phyloP scores from a whole-genome alignment of 768 basidiomycete species.

The Lepiota subincarnata region DNA sequence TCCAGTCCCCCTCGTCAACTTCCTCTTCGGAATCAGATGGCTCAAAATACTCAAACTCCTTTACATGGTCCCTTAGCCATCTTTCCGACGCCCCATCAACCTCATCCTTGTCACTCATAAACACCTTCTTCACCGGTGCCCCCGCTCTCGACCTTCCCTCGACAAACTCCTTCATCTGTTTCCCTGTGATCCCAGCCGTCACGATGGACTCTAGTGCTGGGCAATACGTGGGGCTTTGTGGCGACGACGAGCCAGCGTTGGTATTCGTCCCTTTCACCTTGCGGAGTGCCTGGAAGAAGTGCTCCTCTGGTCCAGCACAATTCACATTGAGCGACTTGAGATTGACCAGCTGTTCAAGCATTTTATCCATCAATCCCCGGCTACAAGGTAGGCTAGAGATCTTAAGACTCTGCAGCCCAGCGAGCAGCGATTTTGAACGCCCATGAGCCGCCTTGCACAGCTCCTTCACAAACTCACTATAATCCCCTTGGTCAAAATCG shows the following conservation, averaged over 20 bases:
- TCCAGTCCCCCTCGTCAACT: conserved; percentile 9
- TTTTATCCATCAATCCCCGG: conserved; percentile 22
- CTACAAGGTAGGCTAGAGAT: conserved; percentile 47
- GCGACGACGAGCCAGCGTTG: not conserved
- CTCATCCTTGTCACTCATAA: conserved; percentile 43
- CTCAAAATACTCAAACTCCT: conserved; percentile 53
- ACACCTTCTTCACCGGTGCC: conserved; percentile 40
- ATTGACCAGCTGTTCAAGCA: conserved; percentile 46
- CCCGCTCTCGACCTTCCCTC: conserved; percentile 36
- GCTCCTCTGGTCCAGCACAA: conserved; percentile 24
- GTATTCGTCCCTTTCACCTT: not conserved
- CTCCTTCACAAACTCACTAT: conserved; percentile 40
- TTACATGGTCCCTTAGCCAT: conserved; percentile 51
- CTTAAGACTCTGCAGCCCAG: conserved; percentile 47
- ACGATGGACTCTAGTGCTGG: conserved; percentile 49
- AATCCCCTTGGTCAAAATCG: conserved; percentile 57
- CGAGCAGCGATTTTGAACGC: conserved; percentile 41
- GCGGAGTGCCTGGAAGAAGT: conserved; percentile 25
- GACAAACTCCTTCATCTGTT: conserved; percentile 41
- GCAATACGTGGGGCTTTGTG: conserved; percentile 28
- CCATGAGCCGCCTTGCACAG: conserved; percentile 37
- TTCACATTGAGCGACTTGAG: conserved; percentile 40
- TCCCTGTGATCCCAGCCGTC: conserved; percentile 40
- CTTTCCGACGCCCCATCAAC: conserved; percentile 36
- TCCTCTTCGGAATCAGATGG: conserved; percentile 48